Conservation (phyloP, 2,329 filamentous ascomycete genomes). For the Cryphonectria japonica region DNA sequence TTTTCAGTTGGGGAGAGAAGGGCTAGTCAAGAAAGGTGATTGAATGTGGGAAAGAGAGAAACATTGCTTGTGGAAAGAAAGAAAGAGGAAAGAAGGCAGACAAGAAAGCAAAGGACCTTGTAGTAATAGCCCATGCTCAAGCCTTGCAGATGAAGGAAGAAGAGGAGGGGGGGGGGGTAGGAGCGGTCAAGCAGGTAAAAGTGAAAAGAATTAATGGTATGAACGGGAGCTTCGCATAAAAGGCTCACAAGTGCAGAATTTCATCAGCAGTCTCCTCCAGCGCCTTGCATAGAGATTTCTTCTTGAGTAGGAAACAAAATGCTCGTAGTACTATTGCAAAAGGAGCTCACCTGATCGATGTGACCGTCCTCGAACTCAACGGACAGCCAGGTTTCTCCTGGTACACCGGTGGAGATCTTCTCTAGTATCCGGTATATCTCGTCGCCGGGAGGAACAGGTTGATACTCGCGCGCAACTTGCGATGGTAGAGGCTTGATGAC, state of each 20-base stretch:
- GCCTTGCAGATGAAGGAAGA: background rate
- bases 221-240: background rate
- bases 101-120: background rate
- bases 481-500: constrained; percentile 35
- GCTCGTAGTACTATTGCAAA: background rate
- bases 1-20: background rate
- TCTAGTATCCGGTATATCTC: constrained; percentile 44
- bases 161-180: too few relatives aligned
- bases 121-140: background rate
- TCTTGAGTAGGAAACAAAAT: background rate
- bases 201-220: background rate
- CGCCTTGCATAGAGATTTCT: background rate
- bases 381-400: constrained; percentile 38
- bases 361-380: constrained; percentile 53
- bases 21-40: background rate
- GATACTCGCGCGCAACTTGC: constrained; percentile 33
- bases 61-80: background rate
- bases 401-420: constrained; percentile 34
- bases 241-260: background rate
- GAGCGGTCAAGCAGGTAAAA: background rate
- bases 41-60: background rate
- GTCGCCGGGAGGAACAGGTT: constrained; percentile 37
- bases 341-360: constrained; percentile 47
- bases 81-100: background rate
- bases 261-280: background rate